phyloP scores from a whole-genome alignment of 495 filamentous ascomycete species.

The Trichoderma virens region DNA sequence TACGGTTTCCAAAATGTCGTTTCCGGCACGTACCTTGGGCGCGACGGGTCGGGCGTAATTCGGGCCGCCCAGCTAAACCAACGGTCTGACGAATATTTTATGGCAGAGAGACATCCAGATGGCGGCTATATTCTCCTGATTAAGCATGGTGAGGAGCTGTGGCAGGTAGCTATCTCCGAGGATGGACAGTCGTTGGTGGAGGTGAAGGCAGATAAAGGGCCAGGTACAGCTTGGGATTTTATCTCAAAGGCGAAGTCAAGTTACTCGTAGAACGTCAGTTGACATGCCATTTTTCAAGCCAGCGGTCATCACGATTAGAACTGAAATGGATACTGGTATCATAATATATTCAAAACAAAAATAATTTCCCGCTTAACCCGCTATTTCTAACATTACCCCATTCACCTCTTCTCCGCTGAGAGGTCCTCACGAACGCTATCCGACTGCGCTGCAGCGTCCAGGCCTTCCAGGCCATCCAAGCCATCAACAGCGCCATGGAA shows the following conservation, averaged over 20 bases:
- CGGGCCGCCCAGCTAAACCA: not conserved
- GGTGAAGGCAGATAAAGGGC: no score
- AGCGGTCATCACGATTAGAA: not conserved
- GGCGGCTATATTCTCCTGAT: not conserved
- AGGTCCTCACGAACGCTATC: not conserved
- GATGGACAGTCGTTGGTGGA: not conserved
- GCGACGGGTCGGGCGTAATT: not conserved
- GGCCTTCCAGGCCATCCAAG: constrained; percentile 14
- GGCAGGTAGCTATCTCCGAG: not conserved
- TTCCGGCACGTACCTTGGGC: not conserved
- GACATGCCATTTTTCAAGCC: not conserved
- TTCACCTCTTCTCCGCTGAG: not conserved
- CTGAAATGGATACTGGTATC: no score
- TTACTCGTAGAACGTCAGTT: no score
- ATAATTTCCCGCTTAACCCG: no score
- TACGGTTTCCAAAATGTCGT: not conserved
- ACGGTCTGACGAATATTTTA: not conserved
- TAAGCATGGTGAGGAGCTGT: not conserved
- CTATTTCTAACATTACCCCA: not conserved
- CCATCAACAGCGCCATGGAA: constrained; percentile 25
- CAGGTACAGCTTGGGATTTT: not conserved
- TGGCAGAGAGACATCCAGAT: not conserved
- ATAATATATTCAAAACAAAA: no score
- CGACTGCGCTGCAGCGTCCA: constrained; percentile 2
- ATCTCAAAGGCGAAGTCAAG: no score